Evolutionary conservation across 2,329 filamentous ascomycete species (phyloP).

Genomic region (Sporothrix sp.): DNA sequence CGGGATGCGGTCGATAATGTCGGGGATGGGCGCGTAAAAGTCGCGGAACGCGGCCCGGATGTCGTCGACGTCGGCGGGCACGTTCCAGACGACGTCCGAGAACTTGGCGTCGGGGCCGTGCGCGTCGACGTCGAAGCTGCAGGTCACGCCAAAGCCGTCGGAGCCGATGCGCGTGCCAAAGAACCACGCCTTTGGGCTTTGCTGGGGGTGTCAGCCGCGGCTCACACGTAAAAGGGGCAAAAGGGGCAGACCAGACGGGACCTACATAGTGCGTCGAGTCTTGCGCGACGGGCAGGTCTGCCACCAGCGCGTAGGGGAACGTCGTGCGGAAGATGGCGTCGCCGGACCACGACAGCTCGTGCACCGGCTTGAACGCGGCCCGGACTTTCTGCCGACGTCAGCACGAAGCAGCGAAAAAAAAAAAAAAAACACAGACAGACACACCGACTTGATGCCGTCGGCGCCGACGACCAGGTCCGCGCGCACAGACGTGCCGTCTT

Average conservation of each 20-base stretch:
- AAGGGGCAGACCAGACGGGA: too few species aligned
- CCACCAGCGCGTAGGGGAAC: slow-evolving; percentile 9
- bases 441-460: slow-evolving; percentile 54
- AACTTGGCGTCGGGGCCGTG: neutral
- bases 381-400: slow-evolving; percentile 7
- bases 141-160: slow-evolving; percentile 9
- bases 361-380: neutral
- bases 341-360: slow-evolving; percentile 4
- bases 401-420: neutral
- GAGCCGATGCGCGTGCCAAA: neutral
- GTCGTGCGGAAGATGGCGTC: slow-evolving; percentile 13
- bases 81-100: neutral
- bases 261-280: neutral
- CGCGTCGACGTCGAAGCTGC: slow-evolving; percentile 10
- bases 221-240: too few species aligned
- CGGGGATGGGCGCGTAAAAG: slow-evolving; percentile 4
- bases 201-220: neutral
- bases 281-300: slow-evolving; percentile 7
- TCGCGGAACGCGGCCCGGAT: neutral
- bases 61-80: neutral
- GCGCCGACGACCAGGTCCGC: slow-evolving; percentile 55
- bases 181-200: neutral
- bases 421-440: neutral
- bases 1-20: slow-evolving; percentile 11
- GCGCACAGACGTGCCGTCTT: slow-evolving; percentile 37